phyloP scores from a whole-genome alignment of 768 basidiomycete species.

The Tylopilus balloui region DNA sequence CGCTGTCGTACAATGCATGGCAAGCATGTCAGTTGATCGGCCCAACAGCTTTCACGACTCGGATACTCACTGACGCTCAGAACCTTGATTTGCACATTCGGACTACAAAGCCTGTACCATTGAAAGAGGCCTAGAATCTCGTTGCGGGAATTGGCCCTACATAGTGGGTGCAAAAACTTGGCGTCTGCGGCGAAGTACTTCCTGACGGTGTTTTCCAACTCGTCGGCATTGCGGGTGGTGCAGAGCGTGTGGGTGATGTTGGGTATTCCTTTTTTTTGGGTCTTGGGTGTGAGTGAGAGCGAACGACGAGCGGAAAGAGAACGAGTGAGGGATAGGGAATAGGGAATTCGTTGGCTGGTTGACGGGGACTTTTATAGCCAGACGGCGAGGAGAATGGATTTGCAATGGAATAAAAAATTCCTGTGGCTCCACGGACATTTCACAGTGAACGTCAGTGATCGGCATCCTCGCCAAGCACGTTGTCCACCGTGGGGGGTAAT shows the following conservation, averaged over 20 bases:
- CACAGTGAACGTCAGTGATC: background rate
- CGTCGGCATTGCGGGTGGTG: conserved; percentile 44
- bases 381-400: conserved; percentile 1
- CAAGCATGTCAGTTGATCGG: background rate
- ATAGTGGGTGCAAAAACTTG: conserved; percentile 56
- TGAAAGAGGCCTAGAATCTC: conserved; percentile 39
- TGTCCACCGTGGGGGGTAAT: background rate
- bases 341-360: background rate
- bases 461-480: background rate
- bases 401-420: background rate
- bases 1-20: conserved; percentile 46
- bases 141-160: conserved; percentile 50
- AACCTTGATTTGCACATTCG: conserved; percentile 29
- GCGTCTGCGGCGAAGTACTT: conserved; percentile 54
- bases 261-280: conserved; percentile 47
- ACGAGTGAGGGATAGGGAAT: background rate
- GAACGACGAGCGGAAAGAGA: background rate
- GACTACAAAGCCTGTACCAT: background rate
- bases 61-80: conserved; percentile 40
- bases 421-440: conserved; percentile 6
- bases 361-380: conserved; percentile 14
- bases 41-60: background rate
- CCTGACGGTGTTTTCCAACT: conserved; percentile 43
- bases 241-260: conserved; percentile 43
- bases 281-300: conserved; percentile 45